Conservation (phyloP, 257 asterid genomes). For the Petunia secreta region DNA sequence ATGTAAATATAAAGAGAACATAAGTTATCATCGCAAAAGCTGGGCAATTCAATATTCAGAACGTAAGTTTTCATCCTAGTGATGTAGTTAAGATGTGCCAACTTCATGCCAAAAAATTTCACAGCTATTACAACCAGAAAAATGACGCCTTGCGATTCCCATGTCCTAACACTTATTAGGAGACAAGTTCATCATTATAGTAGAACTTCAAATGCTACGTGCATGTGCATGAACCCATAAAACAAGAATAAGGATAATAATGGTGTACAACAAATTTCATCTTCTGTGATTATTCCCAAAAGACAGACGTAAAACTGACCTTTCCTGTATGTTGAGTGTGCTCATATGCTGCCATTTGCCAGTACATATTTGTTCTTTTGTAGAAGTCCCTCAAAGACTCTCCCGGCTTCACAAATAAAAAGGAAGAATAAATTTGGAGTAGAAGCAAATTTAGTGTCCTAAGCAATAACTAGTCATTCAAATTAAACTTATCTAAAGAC, state of each 20-base stretch:
- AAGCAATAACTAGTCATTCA: slow-evolving; percentile 19
- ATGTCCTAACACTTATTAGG: not conserved
- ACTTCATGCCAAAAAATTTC: not conserved
- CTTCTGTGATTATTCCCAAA: not conserved
- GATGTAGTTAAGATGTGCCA: too few relatives aligned
- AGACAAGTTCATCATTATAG: not conserved
- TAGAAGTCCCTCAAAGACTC: slow-evolving; percentile 91
- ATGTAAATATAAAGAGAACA: not conserved
- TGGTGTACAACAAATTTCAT: not conserved
- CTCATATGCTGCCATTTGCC: slow-evolving; percentile 99
- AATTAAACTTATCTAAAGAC: not conserved
- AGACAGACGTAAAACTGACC: slow-evolving; percentile 53
- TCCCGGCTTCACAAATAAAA: slow-evolving; percentile 65
- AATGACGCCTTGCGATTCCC: not conserved
- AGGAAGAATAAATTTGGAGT: slow-evolving; percentile 18
- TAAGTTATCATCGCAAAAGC: not conserved
- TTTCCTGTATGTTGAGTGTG: slow-evolving; percentile 99
- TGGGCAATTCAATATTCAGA: slow-evolving; percentile 2
- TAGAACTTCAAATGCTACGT: not conserved
- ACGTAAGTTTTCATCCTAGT: not conserved
- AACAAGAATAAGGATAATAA: not conserved
- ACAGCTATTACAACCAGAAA: not conserved
- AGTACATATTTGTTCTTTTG: slow-evolving; percentile 91
- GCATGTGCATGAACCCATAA: not conserved
- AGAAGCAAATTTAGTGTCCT: not conserved